A percentile compares a stretch with the other conserved stretches of the same genome.
Evolutionary conservation across 305 asterid species (phyloP).

Genomic region (Stenogyne calaminthoides): DNA sequence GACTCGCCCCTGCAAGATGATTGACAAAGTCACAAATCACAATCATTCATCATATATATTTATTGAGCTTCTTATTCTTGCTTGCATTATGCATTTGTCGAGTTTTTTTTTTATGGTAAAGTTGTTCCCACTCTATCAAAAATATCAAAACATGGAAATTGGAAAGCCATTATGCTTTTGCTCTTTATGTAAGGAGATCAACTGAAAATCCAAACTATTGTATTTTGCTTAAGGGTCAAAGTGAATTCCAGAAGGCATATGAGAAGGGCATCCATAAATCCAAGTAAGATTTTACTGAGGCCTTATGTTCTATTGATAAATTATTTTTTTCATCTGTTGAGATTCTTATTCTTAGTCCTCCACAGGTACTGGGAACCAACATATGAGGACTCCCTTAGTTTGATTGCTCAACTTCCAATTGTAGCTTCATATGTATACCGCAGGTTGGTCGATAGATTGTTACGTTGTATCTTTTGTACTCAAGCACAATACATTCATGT

Average conservation of each 20-base stretch:
- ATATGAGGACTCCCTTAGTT: slow-evolving; percentile 75
- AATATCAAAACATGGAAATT: background rate
- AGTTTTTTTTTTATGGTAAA: background rate
- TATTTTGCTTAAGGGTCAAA: slow-evolving; percentile 57
- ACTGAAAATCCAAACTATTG: slow-evolving; percentile 28
- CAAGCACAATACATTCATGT: slow-evolving; percentile 12
- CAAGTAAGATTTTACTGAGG: slow-evolving; percentile 50
- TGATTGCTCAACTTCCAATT: slow-evolving; percentile 81
- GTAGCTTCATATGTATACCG: slow-evolving; percentile 79
- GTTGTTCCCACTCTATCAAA: background rate
- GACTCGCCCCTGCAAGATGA: slow-evolving; percentile 7
- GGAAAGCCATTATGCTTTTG: background rate
- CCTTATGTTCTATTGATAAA: slow-evolving; percentile 1
- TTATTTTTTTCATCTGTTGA: slow-evolving; percentile 12
- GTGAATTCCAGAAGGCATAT: slow-evolving; percentile 89
- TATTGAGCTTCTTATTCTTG: slow-evolving; percentile 9
- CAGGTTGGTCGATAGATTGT: slow-evolving; percentile 57
- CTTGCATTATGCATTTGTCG: slow-evolving; percentile 20
- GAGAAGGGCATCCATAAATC: slow-evolving; percentile 88
- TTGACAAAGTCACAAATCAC: background rate
- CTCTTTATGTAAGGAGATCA: slow-evolving; percentile 4
- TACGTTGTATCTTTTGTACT: slow-evolving; percentile 15
- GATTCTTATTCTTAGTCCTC: slow-evolving; percentile 27
- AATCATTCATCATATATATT: background rate
- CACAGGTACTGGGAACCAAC: slow-evolving; percentile 85